A percentile compares a stretch with the other conserved stretches of the same genome.
phyloP scores from a whole-genome alignment of 1,284 basidiomycete species.

The Pisolithus thermaeus region DNA sequence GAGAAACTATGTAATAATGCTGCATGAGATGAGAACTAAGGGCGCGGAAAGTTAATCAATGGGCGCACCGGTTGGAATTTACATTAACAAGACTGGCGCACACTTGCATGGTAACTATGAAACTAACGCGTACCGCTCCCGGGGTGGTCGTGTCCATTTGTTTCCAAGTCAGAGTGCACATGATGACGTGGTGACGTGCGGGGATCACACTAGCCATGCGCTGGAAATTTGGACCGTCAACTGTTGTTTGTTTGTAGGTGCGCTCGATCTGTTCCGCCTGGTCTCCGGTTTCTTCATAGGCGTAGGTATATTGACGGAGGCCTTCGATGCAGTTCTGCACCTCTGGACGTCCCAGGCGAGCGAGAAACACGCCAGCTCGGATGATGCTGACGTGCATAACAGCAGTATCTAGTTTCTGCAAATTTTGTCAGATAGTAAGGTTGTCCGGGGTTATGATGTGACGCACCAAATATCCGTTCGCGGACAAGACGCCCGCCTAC shows the following conservation, averaged over 20 bases:
- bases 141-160: conserved; percentile 7
- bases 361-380: conserved; percentile 77
- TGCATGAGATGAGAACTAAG: background rate
- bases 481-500: conserved; percentile 71
- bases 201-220: conserved; percentile 25
- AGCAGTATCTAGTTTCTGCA: conserved; percentile 69
- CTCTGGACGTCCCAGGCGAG: conserved; percentile 75
- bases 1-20: no score
- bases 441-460: conserved; percentile 8
- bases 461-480: conserved; percentile 77
- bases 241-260: conserved; percentile 41
- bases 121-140: conserved; percentile 18
- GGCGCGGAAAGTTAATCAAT: conserved; percentile 21
- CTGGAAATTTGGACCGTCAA: conserved; percentile 26
- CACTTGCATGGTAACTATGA: conserved; percentile 11
- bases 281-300: conserved; percentile 81
- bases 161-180: conserved; percentile 14
- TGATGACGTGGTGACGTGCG: conserved; percentile 11
- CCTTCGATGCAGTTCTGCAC: conserved; percentile 78
- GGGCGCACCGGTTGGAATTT: background rate
- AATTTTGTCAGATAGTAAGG: conserved; percentile 9
- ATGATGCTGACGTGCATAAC: conserved; percentile 83
- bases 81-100: background rate
- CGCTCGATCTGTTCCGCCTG: conserved; percentile 65
- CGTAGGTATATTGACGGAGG: conserved; percentile 80